phyloP scores from a whole-genome alignment of 164 flowering plant species.

The Echeveria elegans region DNA sequence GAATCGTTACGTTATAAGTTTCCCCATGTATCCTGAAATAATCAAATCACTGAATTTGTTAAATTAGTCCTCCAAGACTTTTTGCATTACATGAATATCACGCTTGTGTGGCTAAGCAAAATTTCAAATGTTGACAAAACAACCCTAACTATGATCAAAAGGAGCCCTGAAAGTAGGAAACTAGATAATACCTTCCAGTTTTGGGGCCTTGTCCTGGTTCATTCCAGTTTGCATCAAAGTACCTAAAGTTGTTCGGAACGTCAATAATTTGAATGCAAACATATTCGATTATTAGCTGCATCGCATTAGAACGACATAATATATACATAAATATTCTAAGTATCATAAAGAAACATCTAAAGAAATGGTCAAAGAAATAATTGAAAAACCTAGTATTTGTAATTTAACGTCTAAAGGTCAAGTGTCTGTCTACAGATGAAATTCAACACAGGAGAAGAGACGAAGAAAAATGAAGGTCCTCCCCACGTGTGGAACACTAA shows the following conservation, averaged over 20 bases:
- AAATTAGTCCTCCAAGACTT: not conserved
- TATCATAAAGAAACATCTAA: too few species aligned
- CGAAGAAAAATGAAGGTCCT: not conserved
- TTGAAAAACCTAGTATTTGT: not conserved
- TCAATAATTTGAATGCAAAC: not conserved
- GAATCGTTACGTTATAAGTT: slow-evolving; percentile 23
- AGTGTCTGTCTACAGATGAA: not conserved
- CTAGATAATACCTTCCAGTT: not conserved
- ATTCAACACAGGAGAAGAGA: not conserved
- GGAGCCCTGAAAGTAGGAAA: not conserved
- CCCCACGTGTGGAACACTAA: slow-evolving; percentile 5
- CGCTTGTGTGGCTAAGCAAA: too few species aligned
- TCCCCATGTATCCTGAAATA: slow-evolving; percentile 28
- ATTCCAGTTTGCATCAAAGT: not conserved
- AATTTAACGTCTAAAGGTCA: not conserved
- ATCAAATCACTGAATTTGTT: not conserved
- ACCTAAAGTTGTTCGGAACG: slow-evolving; percentile 2
- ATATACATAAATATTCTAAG: not conserved
- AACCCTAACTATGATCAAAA: too few species aligned
- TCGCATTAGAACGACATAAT: too few species aligned
- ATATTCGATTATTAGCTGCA: too few species aligned
- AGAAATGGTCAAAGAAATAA: not conserved
- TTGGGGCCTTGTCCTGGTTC: not conserved
- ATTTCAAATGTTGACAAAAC: not conserved
- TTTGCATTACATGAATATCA: too few species aligned